These are phyloP conservation scores for Pisolithus sp. DNA, from an alignment of 768 basidiomycete genomes.

Conservation along the genomic window DNA sequence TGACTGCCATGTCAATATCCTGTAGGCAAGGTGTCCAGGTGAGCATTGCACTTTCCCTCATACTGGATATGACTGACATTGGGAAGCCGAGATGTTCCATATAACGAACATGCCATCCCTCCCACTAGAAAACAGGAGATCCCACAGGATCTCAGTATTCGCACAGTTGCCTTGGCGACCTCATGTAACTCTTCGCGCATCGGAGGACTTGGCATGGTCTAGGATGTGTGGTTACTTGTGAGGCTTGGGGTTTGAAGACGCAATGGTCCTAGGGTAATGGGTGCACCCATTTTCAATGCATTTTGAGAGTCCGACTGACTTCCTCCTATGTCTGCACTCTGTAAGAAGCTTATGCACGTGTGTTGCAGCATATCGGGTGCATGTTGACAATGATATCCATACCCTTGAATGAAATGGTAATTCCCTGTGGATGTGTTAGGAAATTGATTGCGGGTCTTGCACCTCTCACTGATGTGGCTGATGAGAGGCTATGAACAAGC, in stretches of 20 bases:
- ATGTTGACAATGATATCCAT: no score
- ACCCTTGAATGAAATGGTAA: no score
- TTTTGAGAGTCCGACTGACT: no score
- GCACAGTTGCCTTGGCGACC: not conserved
- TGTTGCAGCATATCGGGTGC: no score
- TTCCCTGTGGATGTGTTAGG: no score
- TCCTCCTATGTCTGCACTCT: no score
- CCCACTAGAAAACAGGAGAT: slow-evolving; percentile 26
- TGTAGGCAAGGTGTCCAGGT: slow-evolving; percentile 11
- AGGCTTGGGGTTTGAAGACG: not conserved
- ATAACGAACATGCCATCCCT: slow-evolving; percentile 33
- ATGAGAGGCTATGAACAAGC: no score
- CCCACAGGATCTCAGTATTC: not conserved
- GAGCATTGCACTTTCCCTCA: not conserved
- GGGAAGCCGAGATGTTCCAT: slow-evolving; percentile 32
- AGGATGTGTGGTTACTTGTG: not conserved
- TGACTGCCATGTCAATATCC: slow-evolving; percentile 44
- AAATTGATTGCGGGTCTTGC: no score
- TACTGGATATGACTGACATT: slow-evolving; percentile 22
- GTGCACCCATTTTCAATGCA: no score
- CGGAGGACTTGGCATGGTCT: not conserved
- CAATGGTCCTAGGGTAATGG: not conserved
- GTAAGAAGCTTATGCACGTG: no score
- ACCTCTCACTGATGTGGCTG: no score
- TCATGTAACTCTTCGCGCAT: not conserved